Evolutionary conservation across 441 rosid genomes (phyloP), one percentile per base, ranked within the genome.

Genomic region (Populus hybrid): DNA sequence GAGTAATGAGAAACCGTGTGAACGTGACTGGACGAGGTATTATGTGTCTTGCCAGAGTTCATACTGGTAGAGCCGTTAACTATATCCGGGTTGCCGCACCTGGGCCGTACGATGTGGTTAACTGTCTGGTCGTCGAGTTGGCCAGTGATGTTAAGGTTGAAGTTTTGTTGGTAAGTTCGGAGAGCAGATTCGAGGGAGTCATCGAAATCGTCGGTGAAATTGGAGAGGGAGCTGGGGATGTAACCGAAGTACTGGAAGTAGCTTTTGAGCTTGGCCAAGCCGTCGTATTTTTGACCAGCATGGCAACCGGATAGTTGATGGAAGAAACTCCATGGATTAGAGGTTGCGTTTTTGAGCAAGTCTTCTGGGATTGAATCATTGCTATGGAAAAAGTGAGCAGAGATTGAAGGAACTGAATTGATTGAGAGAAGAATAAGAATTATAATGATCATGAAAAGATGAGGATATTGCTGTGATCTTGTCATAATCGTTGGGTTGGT

Each of bases 31-130:
- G 80, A 64, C 77, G 77, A 78, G 24, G 78, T 26, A 2, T 86
- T 24, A 20, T 30, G 32, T 30, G 83, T 63, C 46, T 84, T 88
- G 40, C 86, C 85, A 2, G 88, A 91, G 70, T 86, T 90, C 99
- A 95, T 95, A 8, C 84, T 42, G 0, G 92, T 86, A 0, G 94
- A 78, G 3, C 99, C 97, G 86, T 95, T 95, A 80, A 95, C 84
- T 14, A 95, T 81, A 46, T 93, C 99, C 0, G 97, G 89, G 76
- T 89, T 89, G 1, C 99, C 97, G 34, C 97, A 91, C 71, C 97
- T 85, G 0, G 97, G 99, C 18, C 76, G 81, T 23, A 85, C 76
- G 77, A 95, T 84, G 66, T 84, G 89, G 69, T 78, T 79, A 0
- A 92, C 67, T 4, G 97, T 93, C 8, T 75, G 64, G 8, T 76